Conservation (phyloP, 169 alveolate species). For the Plasmodium vinckei region DNA sequence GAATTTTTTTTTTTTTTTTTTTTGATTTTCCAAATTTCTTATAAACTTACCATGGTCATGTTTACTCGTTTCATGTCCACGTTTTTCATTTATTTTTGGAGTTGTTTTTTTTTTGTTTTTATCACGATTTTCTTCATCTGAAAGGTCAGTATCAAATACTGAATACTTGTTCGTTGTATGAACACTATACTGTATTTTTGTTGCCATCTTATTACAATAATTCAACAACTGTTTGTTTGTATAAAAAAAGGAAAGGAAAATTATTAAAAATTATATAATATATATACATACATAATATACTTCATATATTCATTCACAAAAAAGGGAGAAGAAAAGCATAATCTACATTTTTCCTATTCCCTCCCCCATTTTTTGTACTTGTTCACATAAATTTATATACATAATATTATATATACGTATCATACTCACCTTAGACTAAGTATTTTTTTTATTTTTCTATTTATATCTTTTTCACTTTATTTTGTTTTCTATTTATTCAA, state of each 20-base stretch:
- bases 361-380: no score
- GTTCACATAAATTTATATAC: no score
- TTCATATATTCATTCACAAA: not conserved
- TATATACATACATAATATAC: not conserved
- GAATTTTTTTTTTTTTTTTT: no score
- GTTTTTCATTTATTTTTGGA: slow-evolving; percentile 14
- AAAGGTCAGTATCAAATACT: slow-evolving; percentile 59
- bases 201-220: slow-evolving; percentile 31
- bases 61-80: slow-evolving; percentile 11
- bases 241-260: not conserved
- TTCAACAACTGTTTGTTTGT: slow-evolving; percentile 11
- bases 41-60: slow-evolving; percentile 26
- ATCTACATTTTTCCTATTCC: no score
- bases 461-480: no score
- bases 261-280: slow-evolving; percentile 4
- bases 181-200: slow-evolving; percentile 54
- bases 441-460: no score
- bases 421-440: no score
- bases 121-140: slow-evolving; percentile 34
- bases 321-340: not conserved
- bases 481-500: no score
- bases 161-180: slow-evolving; percentile 74
- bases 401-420: no score
- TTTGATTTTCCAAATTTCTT: not conserved
- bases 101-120: slow-evolving; percentile 18